Percentiles rank a stretch among this genome's conserved stretches.
phyloP scores from a whole-genome alignment of 768 basidiomycete species.

The Asterophora lycoperdoides region DNA sequence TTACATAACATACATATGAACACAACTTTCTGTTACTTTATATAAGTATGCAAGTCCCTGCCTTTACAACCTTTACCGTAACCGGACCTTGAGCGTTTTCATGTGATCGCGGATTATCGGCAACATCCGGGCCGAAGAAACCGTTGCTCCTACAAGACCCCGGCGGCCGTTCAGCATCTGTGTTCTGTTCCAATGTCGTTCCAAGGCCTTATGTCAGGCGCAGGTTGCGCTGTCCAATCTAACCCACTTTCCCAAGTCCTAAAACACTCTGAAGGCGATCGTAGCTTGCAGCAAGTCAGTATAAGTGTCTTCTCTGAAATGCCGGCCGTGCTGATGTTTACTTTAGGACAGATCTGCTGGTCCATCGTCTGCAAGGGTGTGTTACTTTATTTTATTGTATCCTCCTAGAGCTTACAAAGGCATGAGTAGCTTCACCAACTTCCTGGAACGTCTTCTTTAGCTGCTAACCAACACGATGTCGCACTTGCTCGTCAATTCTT shows the following conservation, averaged over 20 bases:
- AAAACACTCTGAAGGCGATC: slow-evolving; percentile 86
- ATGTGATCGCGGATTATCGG: slow-evolving; percentile 2
- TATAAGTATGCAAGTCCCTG: too few relatives aligned
- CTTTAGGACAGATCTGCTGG: slow-evolving; percentile 69
- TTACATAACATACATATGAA: too few relatives aligned
- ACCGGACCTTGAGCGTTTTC: neutral
- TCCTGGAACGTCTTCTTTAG: slow-evolving; percentile 48
- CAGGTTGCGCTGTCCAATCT: slow-evolving; percentile 80
- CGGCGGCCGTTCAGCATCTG: too few relatives aligned
- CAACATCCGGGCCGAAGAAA: slow-evolving; percentile 8
- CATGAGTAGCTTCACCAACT: slow-evolving; percentile 65
- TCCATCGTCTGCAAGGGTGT: slow-evolving; percentile 66
- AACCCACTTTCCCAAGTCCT: slow-evolving; percentile 89
- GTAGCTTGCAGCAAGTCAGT: slow-evolving; percentile 80
- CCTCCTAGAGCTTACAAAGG: neutral
- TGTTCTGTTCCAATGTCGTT: slow-evolving; percentile 53
- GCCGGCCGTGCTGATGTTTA: neutral
- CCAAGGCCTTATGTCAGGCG: slow-evolving; percentile 77
- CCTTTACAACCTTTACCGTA: too few relatives aligned
- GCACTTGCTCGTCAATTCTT: slow-evolving; percentile 81
- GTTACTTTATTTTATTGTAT: slow-evolving; percentile 17
- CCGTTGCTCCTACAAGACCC: neutral
- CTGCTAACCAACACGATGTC: slow-evolving; percentile 60
- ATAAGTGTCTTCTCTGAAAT: neutral
- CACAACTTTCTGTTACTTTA: too few relatives aligned